Evolutionary conservation across 1,284 basidiomycete genomes (phyloP).

Genomic region (Ceratobasidium sp.): DNA sequence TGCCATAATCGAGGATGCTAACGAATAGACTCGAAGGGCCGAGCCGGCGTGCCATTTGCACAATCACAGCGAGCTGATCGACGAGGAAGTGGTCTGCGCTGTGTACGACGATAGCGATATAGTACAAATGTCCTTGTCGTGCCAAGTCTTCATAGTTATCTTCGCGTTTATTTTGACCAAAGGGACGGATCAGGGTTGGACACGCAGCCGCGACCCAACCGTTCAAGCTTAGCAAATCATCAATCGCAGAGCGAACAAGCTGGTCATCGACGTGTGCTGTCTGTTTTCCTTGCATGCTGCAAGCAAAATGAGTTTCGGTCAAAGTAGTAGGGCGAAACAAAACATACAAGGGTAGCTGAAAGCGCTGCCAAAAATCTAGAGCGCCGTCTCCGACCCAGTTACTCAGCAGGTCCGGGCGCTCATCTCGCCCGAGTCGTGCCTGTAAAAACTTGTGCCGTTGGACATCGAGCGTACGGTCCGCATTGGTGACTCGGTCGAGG

Average conservation of each 20-base stretch:
- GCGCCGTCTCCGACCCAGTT: slow-evolving; percentile 79
- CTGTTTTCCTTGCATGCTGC: slow-evolving; percentile 78
- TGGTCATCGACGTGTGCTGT: slow-evolving; percentile 89
- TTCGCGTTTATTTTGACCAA: slow-evolving; percentile 85
- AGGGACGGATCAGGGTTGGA: slow-evolving; percentile 88
- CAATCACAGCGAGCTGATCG: slow-evolving; percentile 94
- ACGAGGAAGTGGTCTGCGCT: slow-evolving; percentile 97
- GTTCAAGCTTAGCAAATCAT: slow-evolving; percentile 89
- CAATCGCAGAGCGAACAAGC: slow-evolving; percentile 84
- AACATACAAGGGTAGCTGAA: slow-evolving; percentile 86
- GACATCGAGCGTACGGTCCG: slow-evolving; percentile 87
- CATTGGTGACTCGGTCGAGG: slow-evolving; percentile 83
- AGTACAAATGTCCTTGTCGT: slow-evolving; percentile 85
- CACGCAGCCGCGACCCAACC: slow-evolving; percentile 99
- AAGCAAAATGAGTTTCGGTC: not conserved
- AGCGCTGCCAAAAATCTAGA: slow-evolving; percentile 88
- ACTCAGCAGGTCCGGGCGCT: slow-evolving; percentile 81
- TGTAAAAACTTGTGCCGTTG: slow-evolving; percentile 89
- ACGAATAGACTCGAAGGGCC: slow-evolving; percentile 91
- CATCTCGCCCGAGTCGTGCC: slow-evolving; percentile 83
- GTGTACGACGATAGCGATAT: slow-evolving; percentile 91
- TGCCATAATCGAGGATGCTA: slow-evolving; percentile 94
- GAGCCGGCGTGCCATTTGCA: slow-evolving; percentile 89
- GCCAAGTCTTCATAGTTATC: slow-evolving; percentile 89
- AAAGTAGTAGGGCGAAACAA: slow-evolving; percentile 26